Evolutionary conservation across 1,139 yeast genomes (phyloP).

Genomic region (Ashbya aceris): DNA sequence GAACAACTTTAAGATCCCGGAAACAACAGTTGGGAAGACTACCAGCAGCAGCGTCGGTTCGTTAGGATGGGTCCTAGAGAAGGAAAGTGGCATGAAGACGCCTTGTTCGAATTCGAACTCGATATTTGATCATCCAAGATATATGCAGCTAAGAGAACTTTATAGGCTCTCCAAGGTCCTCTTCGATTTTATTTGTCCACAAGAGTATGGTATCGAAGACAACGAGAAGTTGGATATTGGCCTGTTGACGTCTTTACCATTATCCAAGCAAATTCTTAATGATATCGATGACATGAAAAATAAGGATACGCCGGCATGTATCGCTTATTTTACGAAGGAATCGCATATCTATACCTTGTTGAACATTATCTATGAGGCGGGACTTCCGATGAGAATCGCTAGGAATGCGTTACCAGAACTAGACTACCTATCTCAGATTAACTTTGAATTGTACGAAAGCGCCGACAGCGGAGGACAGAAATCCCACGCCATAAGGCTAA

Average conservation of each 20-base stretch:
- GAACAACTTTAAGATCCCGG: conserved; percentile 53
- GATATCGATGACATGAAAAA: conserved; percentile 77
- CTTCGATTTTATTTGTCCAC: conserved; percentile 96
- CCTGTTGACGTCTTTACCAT: conserved; percentile 82
- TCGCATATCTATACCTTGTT: conserved; percentile 91
- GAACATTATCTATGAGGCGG: conserved; percentile 88
- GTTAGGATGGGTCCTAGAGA: conserved; percentile 62
- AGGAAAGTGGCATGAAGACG: conserved; percentile 36
- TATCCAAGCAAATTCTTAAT: conserved; percentile 76
- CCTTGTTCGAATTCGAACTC: conserved; percentile 33
- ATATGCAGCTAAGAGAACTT: conserved; percentile 73
- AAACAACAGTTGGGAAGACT: conserved; percentile 15
- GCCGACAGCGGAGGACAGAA: conserved; percentile 60
- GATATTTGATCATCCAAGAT: conserved; percentile 77
- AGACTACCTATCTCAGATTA: conserved; percentile 90
- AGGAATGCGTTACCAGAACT: conserved; percentile 93
- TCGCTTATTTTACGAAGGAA: conserved; percentile 91
- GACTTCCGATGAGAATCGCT: conserved; percentile 86
- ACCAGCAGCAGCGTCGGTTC: conserved; percentile 51
- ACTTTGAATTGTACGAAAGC: conserved; percentile 84
- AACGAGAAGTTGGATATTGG: conserved; percentile 96
- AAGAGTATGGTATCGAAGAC: conserved; percentile 95
- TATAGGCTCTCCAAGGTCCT: conserved; percentile 85
- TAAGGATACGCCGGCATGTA: conserved; percentile 71
- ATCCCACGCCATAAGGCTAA: conserved; percentile 78